phyloP scores from a whole-genome alignment of 1,139 yeast species.

The Taiozyma onychis region DNA sequence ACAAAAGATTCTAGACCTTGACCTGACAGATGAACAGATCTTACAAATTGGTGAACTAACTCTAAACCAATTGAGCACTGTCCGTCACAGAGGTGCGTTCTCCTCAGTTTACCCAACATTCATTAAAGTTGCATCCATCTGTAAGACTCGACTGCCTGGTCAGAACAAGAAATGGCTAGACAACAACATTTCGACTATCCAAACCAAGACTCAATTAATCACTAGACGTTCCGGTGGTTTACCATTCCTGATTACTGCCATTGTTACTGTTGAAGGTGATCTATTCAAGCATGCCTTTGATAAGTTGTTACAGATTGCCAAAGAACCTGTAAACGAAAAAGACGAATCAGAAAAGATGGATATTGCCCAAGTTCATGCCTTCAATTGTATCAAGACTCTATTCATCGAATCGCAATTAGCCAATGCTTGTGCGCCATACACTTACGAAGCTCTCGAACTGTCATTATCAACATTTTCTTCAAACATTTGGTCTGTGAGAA shows the following conservation, averaged over 20 bases:
- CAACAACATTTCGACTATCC: slow-evolving; percentile 46
- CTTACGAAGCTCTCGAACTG: slow-evolving; percentile 53
- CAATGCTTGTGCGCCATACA: slow-evolving; percentile 42
- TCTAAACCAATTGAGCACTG: slow-evolving; percentile 60
- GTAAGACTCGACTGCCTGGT: slow-evolving; percentile 31
- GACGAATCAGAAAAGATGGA: slow-evolving; percentile 56
- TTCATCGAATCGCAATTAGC: slow-evolving; percentile 67
- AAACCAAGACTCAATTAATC: slow-evolving; percentile 56
- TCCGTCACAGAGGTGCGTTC: slow-evolving; percentile 89
- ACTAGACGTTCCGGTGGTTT: slow-evolving; percentile 91
- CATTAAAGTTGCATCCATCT: slow-evolving; percentile 51
- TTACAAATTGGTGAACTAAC: slow-evolving; percentile 46
- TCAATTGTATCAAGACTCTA: slow-evolving; percentile 73
- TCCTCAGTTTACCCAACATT: slow-evolving; percentile 82
- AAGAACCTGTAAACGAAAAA: slow-evolving; percentile 38
- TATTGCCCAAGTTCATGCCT: slow-evolving; percentile 89
- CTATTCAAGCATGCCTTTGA: slow-evolving; percentile 45
- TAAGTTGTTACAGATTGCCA: slow-evolving; percentile 47
- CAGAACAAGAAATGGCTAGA: slow-evolving; percentile 53
- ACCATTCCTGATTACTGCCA: slow-evolving; percentile 72
- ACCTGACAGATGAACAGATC: slow-evolving; percentile 25
- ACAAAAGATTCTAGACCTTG: slow-evolving; percentile 33
- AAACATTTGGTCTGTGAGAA: slow-evolving; percentile 77
- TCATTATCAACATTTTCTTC: slow-evolving; percentile 61
- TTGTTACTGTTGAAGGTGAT: slow-evolving; percentile 50